Conservation (phyloP, 2,329 filamentous ascomycete species). For the Chlorencoelia australis region DNA sequence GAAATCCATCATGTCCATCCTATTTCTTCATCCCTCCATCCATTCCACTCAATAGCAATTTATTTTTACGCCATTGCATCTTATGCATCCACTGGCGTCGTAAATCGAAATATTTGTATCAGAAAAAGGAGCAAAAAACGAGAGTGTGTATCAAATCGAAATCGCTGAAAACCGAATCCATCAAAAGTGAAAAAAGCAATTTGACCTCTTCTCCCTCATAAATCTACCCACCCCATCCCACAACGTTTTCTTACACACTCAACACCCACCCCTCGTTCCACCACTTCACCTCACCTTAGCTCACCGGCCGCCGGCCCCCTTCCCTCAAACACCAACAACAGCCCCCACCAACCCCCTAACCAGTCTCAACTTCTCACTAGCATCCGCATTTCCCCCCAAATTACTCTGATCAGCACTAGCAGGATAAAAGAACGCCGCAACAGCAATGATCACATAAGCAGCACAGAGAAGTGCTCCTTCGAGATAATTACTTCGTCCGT, state of each 20-base stretch:
- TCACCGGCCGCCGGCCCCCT: not conserved
- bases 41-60: no score
- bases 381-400: conserved; percentile 24
- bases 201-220: not conserved
- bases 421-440: conserved; percentile 59
- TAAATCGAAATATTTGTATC: no score
- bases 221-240: no score
- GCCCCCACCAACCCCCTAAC: conserved; percentile 11
- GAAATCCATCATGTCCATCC: no score
- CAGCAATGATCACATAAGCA: conserved; percentile 57
- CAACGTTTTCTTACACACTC: no score
- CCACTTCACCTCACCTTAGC: not conserved
- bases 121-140: no score
- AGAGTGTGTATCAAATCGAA: no score
- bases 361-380: conserved; percentile 18
- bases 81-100: no score
- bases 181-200: not conserved
- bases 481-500: conserved; percentile 78
- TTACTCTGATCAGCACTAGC: conserved; percentile 37
- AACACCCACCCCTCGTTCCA: no score
- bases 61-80: no score
- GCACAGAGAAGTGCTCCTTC: conserved; percentile 63
- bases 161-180: not conserved
- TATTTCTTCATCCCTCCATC: no score
- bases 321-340: not conserved